These are phyloP conservation scores for Xerophyta viscosa DNA, from an alignment of 106 monocot species.

Conservation along the genomic window DNA sequence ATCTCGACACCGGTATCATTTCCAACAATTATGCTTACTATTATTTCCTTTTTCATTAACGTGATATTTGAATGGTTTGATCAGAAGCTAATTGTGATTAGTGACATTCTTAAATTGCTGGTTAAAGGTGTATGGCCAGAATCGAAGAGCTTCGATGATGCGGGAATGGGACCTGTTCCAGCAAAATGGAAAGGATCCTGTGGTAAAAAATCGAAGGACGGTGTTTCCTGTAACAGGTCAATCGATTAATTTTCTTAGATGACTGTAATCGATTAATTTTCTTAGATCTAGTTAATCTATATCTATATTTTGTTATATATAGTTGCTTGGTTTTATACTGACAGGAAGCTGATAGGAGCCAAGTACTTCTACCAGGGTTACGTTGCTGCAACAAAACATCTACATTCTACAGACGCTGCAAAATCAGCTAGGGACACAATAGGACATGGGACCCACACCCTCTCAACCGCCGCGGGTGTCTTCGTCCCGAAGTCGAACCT, in stretches of 20 bases:
- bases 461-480: slow-evolving; percentile 52
- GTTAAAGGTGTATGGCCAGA: slow-evolving; percentile 26
- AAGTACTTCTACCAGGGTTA: slow-evolving; percentile 24
- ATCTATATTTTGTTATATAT: background rate
- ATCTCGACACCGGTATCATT: slow-evolving; percentile 25
- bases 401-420: background rate
- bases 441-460: slow-evolving; percentile 69
- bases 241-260: background rate
- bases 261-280: too few relatives aligned
- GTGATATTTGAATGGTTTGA: too few relatives aligned
- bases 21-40: too few relatives aligned
- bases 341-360: slow-evolving; percentile 25
- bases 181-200: slow-evolving; percentile 10
- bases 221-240: slow-evolving; percentile 5
- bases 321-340: background rate
- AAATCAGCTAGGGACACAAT: slow-evolving; percentile 24
- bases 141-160: slow-evolving; percentile 10
- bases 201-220: background rate
- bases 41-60: too few relatives aligned
- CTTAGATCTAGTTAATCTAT: too few relatives aligned
- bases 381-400: background rate
- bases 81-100: too few relatives aligned
- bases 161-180: slow-evolving; percentile 7
- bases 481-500: slow-evolving; percentile 25
- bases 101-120: too few relatives aligned